Evolutionary conservation across 495 filamentous ascomycete genomes (phyloP).

Genomic region (Penicillium angulare): DNA sequence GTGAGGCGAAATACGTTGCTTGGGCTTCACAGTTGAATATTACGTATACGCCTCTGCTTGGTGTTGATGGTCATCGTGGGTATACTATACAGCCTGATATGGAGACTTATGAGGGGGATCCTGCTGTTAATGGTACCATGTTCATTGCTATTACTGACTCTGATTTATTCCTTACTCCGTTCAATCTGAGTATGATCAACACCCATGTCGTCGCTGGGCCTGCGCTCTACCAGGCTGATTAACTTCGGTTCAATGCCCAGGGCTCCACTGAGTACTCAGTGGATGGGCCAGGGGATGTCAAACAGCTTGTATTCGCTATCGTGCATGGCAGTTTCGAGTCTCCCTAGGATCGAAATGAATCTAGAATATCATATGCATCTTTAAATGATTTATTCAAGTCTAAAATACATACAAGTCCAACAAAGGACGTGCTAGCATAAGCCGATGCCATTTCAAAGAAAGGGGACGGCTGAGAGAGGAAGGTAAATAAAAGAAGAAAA

Average conservation of each 20-base stretch:
- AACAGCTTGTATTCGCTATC: too few species aligned
- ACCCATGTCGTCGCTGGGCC: slow-evolving; percentile 72
- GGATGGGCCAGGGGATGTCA: too few species aligned
- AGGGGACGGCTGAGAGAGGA: background rate
- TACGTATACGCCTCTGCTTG: slow-evolving; percentile 70
- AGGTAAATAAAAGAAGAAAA: background rate
- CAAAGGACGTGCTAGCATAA: background rate
- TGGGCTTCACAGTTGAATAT: slow-evolving; percentile 85
- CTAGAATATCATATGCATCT: too few species aligned
- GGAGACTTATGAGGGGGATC: slow-evolving; percentile 62
- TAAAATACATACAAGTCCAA: slow-evolving; percentile 15
- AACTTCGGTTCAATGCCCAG: slow-evolving; percentile 12
- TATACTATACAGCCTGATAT: slow-evolving; percentile 68
- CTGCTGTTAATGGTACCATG: slow-evolving; percentile 74
- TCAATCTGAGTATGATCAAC: slow-evolving; percentile 72
- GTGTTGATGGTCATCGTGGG: slow-evolving; percentile 52
- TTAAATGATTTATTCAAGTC: slow-evolving; percentile 1
- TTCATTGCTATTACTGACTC: slow-evolving; percentile 75
- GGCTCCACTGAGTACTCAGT: too few species aligned
- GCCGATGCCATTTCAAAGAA: slow-evolving; percentile 3
- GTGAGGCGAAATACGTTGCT: slow-evolving; percentile 61
- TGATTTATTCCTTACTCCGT: slow-evolving; percentile 68
- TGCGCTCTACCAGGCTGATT: slow-evolving; percentile 79
- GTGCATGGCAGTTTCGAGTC: too few species aligned
- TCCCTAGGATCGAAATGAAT: too few species aligned